Conservation (phyloP, 768 basidiomycete species). For the Xerocomus brunneocitrinus region DNA sequence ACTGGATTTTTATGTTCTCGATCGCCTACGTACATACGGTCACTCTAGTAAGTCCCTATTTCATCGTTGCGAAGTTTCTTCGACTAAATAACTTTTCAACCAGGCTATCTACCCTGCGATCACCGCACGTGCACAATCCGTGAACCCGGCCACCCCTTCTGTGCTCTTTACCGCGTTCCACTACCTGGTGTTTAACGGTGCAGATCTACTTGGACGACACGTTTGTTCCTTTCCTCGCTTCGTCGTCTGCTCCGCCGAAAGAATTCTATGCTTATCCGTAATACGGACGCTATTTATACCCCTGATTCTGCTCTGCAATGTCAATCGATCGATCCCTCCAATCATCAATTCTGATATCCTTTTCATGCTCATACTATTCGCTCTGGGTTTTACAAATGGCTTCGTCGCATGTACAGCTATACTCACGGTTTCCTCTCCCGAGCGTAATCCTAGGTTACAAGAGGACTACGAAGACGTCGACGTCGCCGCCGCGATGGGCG, state of each 20-base stretch:
- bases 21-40: constrained; percentile 71
- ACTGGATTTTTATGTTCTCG: constrained; percentile 62
- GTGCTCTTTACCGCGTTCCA: constrained; percentile 73
- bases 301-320: too few relatives aligned
- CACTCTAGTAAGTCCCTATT: constrained; percentile 56
- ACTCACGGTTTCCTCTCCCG: constrained; percentile 75
- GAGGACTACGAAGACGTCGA: constrained; percentile 75
- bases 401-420: constrained; percentile 72
- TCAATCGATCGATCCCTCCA: too few relatives aligned
- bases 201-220: constrained; percentile 65
- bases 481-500: constrained; percentile 72
- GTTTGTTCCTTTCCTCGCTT: constrained; percentile 59
- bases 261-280: constrained; percentile 58
- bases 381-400: constrained; percentile 39
- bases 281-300: constrained; percentile 52
- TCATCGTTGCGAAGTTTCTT: not conserved
- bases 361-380: too few relatives aligned
- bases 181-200: constrained; percentile 68
- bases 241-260: constrained; percentile 59
- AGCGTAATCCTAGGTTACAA: constrained; percentile 67
- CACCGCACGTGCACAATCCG: constrained; percentile 67
- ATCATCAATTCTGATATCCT: too few relatives aligned
- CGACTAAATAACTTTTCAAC: not conserved
- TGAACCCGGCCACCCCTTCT: constrained; percentile 64
- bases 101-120: constrained; percentile 85